Evolutionary conservation across 2,329 filamentous ascomycete genomes (phyloP).

Genomic region (Orbilia oligospora): DNA sequence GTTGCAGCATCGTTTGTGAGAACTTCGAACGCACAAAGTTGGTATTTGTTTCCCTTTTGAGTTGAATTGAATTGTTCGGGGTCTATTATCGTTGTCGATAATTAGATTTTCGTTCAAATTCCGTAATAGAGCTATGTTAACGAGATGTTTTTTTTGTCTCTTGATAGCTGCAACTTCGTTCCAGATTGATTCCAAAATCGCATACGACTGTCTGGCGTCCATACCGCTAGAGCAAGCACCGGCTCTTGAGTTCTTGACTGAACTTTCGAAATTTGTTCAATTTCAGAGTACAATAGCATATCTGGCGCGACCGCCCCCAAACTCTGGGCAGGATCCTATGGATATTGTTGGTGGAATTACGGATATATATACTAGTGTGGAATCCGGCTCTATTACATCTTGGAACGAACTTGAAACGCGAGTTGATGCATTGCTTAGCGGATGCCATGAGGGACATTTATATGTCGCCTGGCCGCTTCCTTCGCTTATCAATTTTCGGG

Average conservation of each 20-base stretch:
- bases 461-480: slow-evolving; percentile 52
- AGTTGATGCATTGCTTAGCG: slow-evolving; percentile 33
- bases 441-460: slow-evolving; percentile 53
- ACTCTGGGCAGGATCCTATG: slow-evolving; percentile 57
- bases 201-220: slow-evolving; percentile 52
- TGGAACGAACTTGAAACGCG: slow-evolving; percentile 56
- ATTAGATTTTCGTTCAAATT: background rate
- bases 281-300: slow-evolving; percentile 53
- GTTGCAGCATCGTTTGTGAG: slow-evolving; percentile 36
- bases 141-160: slow-evolving; percentile 21
- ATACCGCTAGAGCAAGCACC: slow-evolving; percentile 41
- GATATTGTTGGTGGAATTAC: slow-evolving; percentile 49
- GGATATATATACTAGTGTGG: slow-evolving; percentile 35
- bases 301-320: slow-evolving; percentile 44
- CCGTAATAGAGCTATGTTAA: slow-evolving; percentile 26
- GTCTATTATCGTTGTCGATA: background rate
- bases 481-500: slow-evolving; percentile 51
- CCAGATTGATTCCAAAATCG: slow-evolving; percentile 50
- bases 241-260: slow-evolving; percentile 32
- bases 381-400: slow-evolving; percentile 40
- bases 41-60: slow-evolving; percentile 8
- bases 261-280: slow-evolving; percentile 52
- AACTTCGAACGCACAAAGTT: slow-evolving; percentile 23
- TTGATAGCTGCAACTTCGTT: slow-evolving; percentile 27
- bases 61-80: background rate